A percentile compares a stretch with the other conserved stretches of the same genome.
These are phyloP conservation scores for Ustilago tritici DNA, from an alignment of 1,284 basidiomycete genomes.

Conservation along the genomic window DNA sequence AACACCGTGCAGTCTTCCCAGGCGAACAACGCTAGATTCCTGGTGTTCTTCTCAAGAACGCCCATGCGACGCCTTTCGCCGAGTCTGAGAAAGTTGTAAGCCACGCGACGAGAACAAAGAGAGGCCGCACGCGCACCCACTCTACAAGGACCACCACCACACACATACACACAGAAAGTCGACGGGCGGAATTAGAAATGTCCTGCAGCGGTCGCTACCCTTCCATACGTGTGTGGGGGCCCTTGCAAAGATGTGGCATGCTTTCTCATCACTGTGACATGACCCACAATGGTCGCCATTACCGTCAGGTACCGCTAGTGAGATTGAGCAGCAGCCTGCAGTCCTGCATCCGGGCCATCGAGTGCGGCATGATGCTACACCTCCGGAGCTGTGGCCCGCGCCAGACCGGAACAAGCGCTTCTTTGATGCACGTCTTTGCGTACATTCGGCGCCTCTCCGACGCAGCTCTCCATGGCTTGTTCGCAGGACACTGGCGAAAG, in stretches of 20 bases:
- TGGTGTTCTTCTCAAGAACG: constrained; percentile 8
- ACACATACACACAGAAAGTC: not conserved
- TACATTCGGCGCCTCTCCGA: constrained; percentile 2
- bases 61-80: constrained; percentile 27
- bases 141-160: not conserved
- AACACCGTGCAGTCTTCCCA: constrained; percentile 1
- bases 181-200: constrained; percentile 6
- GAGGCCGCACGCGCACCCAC: not conserved
- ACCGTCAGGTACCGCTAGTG: not conserved
- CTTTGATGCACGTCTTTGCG: not conserved
- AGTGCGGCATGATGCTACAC: not conserved
- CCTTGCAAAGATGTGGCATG: not conserved
- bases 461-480: constrained; percentile 1
- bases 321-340: constrained; percentile 1
- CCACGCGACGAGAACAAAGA: constrained; percentile 11
- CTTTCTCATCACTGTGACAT: not conserved
- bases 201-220: not conserved
- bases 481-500: not conserved
- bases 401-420: constrained; percentile 2
- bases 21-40: not conserved
- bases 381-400: not conserved
- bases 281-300: not conserved
- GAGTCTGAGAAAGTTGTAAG: constrained; percentile 8
- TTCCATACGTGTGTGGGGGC: not conserved
- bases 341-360: not conserved